Percentiles rank a stretch among this genome's conserved stretches.
These are phyloP conservation scores for Thuidium tamariscinum DNA, from an alignment of 225 moss, liverwort and hornwort species.

Conservation along the genomic window DNA sequence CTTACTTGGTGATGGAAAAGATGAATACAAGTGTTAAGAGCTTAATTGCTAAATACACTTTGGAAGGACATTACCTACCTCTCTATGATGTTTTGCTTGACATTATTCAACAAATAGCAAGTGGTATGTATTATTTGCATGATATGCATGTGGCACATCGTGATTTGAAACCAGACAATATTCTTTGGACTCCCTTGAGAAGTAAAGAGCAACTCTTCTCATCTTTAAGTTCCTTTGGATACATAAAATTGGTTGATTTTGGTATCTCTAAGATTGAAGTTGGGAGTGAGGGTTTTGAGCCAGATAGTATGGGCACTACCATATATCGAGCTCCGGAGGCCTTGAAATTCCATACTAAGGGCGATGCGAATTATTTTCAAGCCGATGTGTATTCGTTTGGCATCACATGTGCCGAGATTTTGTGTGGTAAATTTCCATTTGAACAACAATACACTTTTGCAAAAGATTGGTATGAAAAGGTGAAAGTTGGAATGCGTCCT, in stretches of 20 bases:
- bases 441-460: not conserved
- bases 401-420: not conserved
- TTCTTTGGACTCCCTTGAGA: not conserved
- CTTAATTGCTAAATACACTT: not conserved
- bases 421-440: not conserved
- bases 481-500: not conserved
- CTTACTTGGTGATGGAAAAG: not conserved
- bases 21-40: not conserved
- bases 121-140: not conserved
- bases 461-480: not conserved
- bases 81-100: not conserved
- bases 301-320: not conserved
- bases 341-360: fast-evolving
- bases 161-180: not conserved
- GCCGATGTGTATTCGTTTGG: not conserved
- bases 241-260: not conserved
- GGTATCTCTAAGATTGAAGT: not conserved
- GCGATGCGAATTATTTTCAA: not conserved
- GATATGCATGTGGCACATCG: not conserved
- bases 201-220: fast-evolving
- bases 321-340: not conserved
- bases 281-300: not conserved
- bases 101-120: not conserved
- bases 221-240: not conserved
- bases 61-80: not conserved